Conservation (phyloP, 202 grass and related monocot species). For the Musa balbisiana region DNA sequence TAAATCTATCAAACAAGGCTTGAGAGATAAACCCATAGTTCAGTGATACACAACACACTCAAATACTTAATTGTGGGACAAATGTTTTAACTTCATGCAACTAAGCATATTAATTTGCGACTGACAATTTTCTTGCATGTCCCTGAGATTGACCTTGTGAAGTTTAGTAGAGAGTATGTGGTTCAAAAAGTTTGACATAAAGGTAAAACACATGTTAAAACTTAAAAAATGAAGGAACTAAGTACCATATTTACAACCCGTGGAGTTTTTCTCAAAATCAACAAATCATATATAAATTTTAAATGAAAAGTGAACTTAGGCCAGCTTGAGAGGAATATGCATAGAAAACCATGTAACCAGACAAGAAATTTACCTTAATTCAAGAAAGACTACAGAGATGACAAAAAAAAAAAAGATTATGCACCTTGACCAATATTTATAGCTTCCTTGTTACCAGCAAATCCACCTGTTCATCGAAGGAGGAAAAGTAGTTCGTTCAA, state of each 20-base stretch:
- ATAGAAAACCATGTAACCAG: background rate
- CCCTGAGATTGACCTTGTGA: background rate
- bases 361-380: background rate
- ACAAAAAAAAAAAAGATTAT: background rate
- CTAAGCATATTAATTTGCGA: background rate
- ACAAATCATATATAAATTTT: background rate
- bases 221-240: too few relatives aligned
- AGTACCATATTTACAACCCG: too few relatives aligned
- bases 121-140: background rate
- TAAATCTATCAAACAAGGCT: background rate
- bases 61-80: background rate
- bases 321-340: background rate
- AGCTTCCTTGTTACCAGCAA: slow-evolving; percentile 46
- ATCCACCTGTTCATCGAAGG: slow-evolving; percentile 48
- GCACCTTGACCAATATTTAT: slow-evolving; percentile 57
- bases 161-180: too few relatives aligned
- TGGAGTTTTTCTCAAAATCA: too few relatives aligned
- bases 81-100: background rate
- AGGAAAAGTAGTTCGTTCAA: slow-evolving; percentile 9
- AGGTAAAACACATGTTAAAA: too few relatives aligned
- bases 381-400: background rate
- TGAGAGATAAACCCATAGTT: too few relatives aligned
- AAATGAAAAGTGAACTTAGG: background rate
- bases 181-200: too few relatives aligned
- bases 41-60: background rate